phyloP scores from a whole-genome alignment of 2,329 filamentous ascomycete genomes.

The Cercospora janseana region DNA sequence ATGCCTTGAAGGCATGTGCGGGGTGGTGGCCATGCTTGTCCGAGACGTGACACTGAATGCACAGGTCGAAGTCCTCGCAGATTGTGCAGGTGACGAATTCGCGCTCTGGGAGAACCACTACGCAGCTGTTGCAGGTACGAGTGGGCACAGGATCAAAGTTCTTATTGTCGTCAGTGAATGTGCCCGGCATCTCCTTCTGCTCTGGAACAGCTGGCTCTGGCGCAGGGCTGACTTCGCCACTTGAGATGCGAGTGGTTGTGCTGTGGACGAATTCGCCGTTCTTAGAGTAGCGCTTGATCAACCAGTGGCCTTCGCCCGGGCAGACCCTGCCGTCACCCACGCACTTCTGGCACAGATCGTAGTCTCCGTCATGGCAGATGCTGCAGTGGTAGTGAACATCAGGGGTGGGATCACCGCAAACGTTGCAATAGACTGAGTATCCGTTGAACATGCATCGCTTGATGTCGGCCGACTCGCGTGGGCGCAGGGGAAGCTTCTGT shows the following conservation, averaged over 20 bases:
- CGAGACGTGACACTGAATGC: constrained; percentile 72
- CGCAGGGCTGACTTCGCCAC: constrained; percentile 38
- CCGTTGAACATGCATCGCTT: constrained; percentile 37
- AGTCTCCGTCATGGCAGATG: constrained; percentile 89
- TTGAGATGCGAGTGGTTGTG: constrained; percentile 70
- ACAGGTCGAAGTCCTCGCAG: constrained; percentile 92
- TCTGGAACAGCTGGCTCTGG: constrained; percentile 37
- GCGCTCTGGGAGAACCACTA: constrained; percentile 63
- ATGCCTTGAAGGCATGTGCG: constrained; percentile 73
- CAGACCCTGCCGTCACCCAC: constrained; percentile 75
- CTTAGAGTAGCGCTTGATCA: constrained; percentile 84
- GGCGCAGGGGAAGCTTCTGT: constrained; percentile 41
- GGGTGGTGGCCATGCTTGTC: constrained; percentile 89
- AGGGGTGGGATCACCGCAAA: constrained; percentile 74
- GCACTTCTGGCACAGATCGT: constrained; percentile 83
- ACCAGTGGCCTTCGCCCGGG: constrained; percentile 77
- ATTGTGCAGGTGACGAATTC: constrained; percentile 80
- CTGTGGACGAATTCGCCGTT: constrained; percentile 79
- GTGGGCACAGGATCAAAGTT: constrained; percentile 43
- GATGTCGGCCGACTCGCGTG: constrained; percentile 39
- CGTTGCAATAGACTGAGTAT: constrained; percentile 93
- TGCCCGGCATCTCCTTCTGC: constrained; percentile 44
- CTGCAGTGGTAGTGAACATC: constrained; percentile 92
- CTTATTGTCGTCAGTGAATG: constrained; percentile 47
- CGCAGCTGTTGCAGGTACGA: constrained; percentile 72